Evolutionary conservation across 371 early-diverging fungal genomes (phyloP).

Genomic region (Apophysomyces variabilis): DNA sequence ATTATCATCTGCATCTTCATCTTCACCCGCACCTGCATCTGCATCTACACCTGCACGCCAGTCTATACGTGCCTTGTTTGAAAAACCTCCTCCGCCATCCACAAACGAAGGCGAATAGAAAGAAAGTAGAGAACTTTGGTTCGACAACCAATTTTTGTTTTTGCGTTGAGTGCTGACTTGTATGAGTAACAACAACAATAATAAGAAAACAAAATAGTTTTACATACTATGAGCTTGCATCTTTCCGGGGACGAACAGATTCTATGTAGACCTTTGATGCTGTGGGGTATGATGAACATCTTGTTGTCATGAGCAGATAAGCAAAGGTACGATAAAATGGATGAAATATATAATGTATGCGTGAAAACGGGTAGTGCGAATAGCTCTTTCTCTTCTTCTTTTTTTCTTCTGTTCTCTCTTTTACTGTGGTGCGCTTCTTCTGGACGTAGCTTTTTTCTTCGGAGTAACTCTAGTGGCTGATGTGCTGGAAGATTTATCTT

Average conservation of each 20-base stretch:
- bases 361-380: too few relatives aligned
- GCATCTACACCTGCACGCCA: conserved; percentile 10
- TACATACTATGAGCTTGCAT: background rate
- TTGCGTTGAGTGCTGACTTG: background rate
- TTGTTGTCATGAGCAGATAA: conserved; percentile 3
- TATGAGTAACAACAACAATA: background rate
- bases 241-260: background rate
- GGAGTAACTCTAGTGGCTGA: background rate
- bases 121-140: background rate
- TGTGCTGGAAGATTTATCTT: background rate
- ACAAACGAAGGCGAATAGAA: conserved; percentile 5
- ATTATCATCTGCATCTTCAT: background rate
- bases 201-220: background rate
- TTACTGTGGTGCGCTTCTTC: conserved; percentile 1
- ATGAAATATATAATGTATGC: conserved; percentile 8
- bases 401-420: background rate
- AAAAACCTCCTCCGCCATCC: conserved; percentile 14
- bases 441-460: background rate
- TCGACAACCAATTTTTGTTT: background rate
- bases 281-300: conserved; percentile 11
- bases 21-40: conserved; percentile 11
- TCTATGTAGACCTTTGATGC: background rate
- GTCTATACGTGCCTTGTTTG: conserved; percentile 11
- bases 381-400: background rate
- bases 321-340: conserved; percentile 4